A percentile compares a stretch with the other conserved stretches of the same genome.
Evolutionary conservation across 192 early-diverging fungal genomes (phyloP).

Genomic region (Coemansia sp.): DNA sequence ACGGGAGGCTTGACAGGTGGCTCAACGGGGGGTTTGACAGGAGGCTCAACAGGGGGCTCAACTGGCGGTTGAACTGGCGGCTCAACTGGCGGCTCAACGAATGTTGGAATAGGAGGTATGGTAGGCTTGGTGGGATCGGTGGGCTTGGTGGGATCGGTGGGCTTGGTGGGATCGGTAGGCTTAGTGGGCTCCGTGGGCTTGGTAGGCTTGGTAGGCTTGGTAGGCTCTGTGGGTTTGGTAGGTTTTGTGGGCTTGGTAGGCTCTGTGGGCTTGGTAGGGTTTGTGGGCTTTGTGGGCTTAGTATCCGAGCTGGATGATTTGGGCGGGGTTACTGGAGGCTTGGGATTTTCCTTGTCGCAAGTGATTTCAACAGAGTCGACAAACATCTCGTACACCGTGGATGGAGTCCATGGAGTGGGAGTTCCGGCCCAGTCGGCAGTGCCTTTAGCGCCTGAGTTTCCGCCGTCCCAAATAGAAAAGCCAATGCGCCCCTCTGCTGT

Average conservation of each 20-base stretch:
- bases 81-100: neutral
- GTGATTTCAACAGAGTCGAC: conserved; percentile 58
- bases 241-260: neutral
- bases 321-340: neutral
- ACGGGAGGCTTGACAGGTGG: neutral
- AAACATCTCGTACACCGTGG: conserved; percentile 58
- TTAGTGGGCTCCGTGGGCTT: neutral
- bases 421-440: conserved; percentile 64
- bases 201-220: neutral
- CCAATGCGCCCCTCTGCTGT: conserved; percentile 59
- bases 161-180: neutral
- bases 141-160: neutral
- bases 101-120: conserved; percentile 1
- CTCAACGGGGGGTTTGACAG: neutral
- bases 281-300: neutral
- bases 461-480: conserved; percentile 73
- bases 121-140: neutral
- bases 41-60: neutral
- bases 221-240: neutral
- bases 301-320: neutral
- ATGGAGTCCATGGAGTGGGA: conserved; percentile 58
- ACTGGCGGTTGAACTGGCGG: neutral
- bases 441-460: conserved; percentile 53
- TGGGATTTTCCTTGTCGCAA: conserved; percentile 4
- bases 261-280: no score